These are phyloP conservation scores for Stephania japonica DNA, from an alignment of 164 flowering plant genomes.

Conservation along the genomic window DNA sequence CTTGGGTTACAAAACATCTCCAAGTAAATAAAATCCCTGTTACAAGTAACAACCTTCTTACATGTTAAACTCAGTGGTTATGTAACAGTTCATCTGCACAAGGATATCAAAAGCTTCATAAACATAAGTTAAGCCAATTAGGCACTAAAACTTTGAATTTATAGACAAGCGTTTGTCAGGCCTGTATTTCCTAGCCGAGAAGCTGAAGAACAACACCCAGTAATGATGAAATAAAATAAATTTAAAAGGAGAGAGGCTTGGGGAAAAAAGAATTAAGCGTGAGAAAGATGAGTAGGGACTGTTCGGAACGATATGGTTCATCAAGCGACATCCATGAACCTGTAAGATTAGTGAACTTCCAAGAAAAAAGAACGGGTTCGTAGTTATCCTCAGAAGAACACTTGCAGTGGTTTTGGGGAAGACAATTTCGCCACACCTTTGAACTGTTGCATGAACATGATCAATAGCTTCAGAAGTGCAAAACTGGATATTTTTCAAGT, in stretches of 20 bases:
- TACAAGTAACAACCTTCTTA: constrained; percentile 15
- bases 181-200: constrained; percentile 13
- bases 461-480: not conserved
- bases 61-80: constrained; percentile 5
- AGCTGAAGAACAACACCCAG: constrained; percentile 18
- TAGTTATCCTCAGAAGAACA: constrained; percentile 33
- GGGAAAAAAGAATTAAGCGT: constrained; percentile 6
- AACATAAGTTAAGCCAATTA: constrained; percentile 12
- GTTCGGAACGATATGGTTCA: constrained; percentile 1
- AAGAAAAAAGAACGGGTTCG: constrained; percentile 5
- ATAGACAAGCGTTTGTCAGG: not conserved
- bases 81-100: constrained; percentile 14
- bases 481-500: not conserved
- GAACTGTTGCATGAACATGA: constrained; percentile 34
- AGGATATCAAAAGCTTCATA: constrained; percentile 15
- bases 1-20: constrained; percentile 13
- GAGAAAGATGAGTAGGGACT: constrained; percentile 3
- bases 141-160: constrained; percentile 14
- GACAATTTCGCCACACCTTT: constrained; percentile 49
- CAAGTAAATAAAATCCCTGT: not conserved
- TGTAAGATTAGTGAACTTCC: constrained; percentile 1
- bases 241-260: not conserved
- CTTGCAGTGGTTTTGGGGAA: constrained; percentile 37
- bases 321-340: constrained; percentile 9
- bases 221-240: constrained; percentile 6